phyloP scores from a whole-genome alignment of 371 early-diverging fungal species.

The Nematocida sp. region DNA sequence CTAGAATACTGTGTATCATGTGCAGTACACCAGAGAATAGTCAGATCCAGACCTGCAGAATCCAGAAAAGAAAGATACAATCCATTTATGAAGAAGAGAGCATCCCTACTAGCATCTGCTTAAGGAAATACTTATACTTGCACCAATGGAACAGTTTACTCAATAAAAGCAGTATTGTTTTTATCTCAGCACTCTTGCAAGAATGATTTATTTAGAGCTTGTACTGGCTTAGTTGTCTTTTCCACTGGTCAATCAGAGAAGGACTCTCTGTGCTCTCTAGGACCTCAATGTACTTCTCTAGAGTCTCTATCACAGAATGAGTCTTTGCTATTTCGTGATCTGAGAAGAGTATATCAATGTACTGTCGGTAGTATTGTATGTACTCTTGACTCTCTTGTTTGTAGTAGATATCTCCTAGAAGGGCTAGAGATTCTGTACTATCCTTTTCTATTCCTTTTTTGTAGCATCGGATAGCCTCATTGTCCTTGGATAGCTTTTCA shows the following conservation, averaged over 20 bases:
- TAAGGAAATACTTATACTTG: slow-evolving; percentile 32
- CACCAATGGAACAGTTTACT: too few species aligned
- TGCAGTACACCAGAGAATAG: slow-evolving; percentile 90
- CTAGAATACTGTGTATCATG: slow-evolving; percentile 91
- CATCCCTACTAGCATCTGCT: slow-evolving; percentile 26
- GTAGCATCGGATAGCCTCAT: slow-evolving; percentile 55
- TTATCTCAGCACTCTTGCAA: too few species aligned
- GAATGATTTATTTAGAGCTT: too few species aligned
- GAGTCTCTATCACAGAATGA: not conserved
- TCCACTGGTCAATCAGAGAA: slow-evolving; percentile 3
- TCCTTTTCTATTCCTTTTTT: slow-evolving; percentile 35
- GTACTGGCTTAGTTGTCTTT: not conserved
- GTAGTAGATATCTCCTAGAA: slow-evolving; percentile 24
- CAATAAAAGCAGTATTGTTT: too few species aligned
- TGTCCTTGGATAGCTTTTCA: slow-evolving; percentile 25
- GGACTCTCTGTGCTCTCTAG: not conserved
- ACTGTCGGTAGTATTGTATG: slow-evolving; percentile 7
- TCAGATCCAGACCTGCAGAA: slow-evolving; percentile 81
- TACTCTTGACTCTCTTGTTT: not conserved
- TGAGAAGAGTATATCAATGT: not conserved
- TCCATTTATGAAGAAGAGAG: slow-evolving; percentile 65
- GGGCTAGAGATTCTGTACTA: slow-evolving; percentile 24
- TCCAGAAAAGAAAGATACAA: slow-evolving; percentile 84
- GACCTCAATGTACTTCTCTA: slow-evolving; percentile 5
- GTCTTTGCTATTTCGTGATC: not conserved